Evolutionary conservation across 179 eudicot genomes (phyloP).

Genomic region (Patellifolia procumbens): DNA sequence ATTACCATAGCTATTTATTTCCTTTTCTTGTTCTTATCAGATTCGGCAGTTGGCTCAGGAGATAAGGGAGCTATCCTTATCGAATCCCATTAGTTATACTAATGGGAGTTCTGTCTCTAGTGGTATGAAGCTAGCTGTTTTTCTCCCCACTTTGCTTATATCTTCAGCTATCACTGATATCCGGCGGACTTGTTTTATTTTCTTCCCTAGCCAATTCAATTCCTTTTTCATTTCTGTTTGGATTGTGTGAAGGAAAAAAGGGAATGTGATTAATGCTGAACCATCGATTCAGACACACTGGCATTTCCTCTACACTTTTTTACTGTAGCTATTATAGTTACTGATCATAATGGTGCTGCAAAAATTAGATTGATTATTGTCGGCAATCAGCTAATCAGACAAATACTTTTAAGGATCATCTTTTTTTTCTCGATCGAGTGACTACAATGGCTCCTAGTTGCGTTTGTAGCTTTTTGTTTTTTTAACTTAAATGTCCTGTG

Average conservation of each 20-base stretch:
- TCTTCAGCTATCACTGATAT: neutral
- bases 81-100: slow-evolving; percentile 63
- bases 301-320: neutral
- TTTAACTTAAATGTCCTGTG: no score
- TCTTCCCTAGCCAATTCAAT: neutral
- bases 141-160: neutral
- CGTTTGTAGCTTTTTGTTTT: neutral
- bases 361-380: neutral
- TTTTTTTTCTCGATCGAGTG: neutral
- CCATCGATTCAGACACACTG: slow-evolving; percentile 8
- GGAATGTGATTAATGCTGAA: neutral
- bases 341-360: neutral
- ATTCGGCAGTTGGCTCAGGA: slow-evolving; percentile 85
- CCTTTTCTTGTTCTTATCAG: slow-evolving; percentile 41
- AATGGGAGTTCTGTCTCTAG: slow-evolving; percentile 62
- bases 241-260: neutral
- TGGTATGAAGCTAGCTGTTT: slow-evolving; percentile 45
- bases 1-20: slow-evolving; percentile 4
- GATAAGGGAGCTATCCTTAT: slow-evolving; percentile 66
- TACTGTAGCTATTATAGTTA: slow-evolving; percentile 1
- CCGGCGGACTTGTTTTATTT: neutral
- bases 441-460: neutral
- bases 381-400: neutral
- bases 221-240: neutral
- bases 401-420: no score